Conservation (phyloP, 2,329 filamentous ascomycete genomes). For the Rhinocladiella mackenziei region DNA sequence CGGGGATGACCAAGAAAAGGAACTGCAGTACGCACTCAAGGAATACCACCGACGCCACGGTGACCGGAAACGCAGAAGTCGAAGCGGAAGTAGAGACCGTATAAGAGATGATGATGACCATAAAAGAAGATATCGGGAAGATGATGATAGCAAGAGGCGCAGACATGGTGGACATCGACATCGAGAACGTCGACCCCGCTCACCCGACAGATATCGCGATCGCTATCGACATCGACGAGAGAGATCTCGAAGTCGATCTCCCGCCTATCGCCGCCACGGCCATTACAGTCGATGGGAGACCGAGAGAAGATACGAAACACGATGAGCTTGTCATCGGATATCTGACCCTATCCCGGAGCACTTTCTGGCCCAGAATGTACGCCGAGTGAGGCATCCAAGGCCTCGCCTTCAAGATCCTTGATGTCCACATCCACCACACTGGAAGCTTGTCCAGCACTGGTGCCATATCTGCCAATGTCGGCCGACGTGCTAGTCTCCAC, state of each 20-base stretch:
- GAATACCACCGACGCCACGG: constrained; percentile 36
- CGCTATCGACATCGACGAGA: constrained; percentile 9
- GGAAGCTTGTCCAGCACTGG: constrained; percentile 10
- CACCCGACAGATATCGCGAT: constrained; percentile 21
- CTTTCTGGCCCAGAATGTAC: neutral
- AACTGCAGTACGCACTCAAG: constrained; percentile 28
- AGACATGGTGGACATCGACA: constrained; percentile 34
- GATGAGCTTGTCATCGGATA: neutral
- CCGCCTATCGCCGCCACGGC: constrained; percentile 7
- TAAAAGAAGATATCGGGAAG: constrained; percentile 25
- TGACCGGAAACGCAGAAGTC: constrained; percentile 24
- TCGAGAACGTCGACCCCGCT: constrained; percentile 32
- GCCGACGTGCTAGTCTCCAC: constrained; percentile 83
- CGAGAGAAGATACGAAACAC: constrained; percentile 12
- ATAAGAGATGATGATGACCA: constrained; percentile 3
- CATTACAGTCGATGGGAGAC: constrained; percentile 6
- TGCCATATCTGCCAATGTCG: constrained; percentile 45
- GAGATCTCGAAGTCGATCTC: constrained; percentile 13
- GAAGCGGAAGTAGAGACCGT: constrained; percentile 31
- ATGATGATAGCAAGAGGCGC: constrained; percentile 33
- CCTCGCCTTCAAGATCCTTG: constrained; percentile 18
- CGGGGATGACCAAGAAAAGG: constrained; percentile 25
- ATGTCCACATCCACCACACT: constrained; percentile 17
- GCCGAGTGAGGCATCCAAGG: constrained; percentile 17
- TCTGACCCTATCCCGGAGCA: neutral